Conservation (phyloP, 1,284 basidiomycete genomes). For the Lentinus polychrous region DNA sequence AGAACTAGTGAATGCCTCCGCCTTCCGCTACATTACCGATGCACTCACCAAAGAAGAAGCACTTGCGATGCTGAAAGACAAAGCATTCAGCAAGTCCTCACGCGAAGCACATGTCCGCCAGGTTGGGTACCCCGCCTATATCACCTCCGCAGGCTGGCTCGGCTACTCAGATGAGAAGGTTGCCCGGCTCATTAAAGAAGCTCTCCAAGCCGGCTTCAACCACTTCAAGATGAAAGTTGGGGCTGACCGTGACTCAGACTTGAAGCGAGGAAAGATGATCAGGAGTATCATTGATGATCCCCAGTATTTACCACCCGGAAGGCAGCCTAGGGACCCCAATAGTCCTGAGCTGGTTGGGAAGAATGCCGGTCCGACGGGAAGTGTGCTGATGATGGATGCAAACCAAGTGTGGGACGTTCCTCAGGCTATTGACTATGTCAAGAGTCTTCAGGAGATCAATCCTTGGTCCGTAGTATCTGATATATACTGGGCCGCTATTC, state of each 20-base stretch:
- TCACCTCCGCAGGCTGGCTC: constrained; percentile 91
- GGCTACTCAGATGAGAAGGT: constrained; percentile 93
- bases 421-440: constrained; percentile 89
- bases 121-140: constrained; percentile 87
- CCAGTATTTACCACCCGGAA: constrained; percentile 53
- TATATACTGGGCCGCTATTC: neutral
- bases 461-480: constrained; percentile 63
- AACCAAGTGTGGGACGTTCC: constrained; percentile 97
- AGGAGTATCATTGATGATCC: constrained; percentile 93
- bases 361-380: constrained; percentile 91
- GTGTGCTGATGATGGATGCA: constrained; percentile 94
- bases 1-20: constrained; percentile 78
- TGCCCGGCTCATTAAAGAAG: constrained; percentile 77
- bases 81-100: constrained; percentile 71
- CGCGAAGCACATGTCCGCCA: constrained; percentile 69
- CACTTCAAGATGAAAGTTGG: constrained; percentile 99
- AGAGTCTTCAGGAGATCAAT: constrained; percentile 71
- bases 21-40: constrained; percentile 92
- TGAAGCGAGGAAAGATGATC: constrained; percentile 83
- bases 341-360: constrained; percentile 69
- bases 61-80: constrained; percentile 72
- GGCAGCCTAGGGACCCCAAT: constrained; percentile 54
- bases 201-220: constrained; percentile 83
- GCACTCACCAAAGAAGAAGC: constrained; percentile 90
- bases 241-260: constrained; percentile 73